These are phyloP conservation scores for Blastomyces emzantsi DNA, from an alignment of 2,329 filamentous ascomycete genomes.

Conservation along the genomic window DNA sequence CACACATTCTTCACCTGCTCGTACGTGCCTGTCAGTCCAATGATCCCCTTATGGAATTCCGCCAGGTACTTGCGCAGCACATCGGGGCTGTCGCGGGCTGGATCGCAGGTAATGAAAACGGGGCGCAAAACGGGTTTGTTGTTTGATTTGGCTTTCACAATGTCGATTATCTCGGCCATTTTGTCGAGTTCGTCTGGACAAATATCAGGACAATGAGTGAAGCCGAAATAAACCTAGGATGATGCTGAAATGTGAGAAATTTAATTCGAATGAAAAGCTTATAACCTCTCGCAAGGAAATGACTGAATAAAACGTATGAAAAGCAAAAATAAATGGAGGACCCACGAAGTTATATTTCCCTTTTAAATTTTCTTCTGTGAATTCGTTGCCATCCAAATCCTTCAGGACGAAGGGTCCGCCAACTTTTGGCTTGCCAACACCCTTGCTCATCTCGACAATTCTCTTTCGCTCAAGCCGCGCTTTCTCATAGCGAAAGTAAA, in stretches of 20 bases:
- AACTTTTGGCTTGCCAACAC: slow-evolving; percentile 85
- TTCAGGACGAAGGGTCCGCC: slow-evolving; percentile 75
- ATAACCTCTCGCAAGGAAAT: slow-evolving; percentile 9
- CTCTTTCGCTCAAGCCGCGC: slow-evolving; percentile 79
- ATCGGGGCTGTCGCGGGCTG: slow-evolving; percentile 75
- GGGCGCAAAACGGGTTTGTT: slow-evolving; percentile 51
- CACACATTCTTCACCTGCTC: slow-evolving; percentile 90
- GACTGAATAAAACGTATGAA: background rate
- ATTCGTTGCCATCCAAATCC: slow-evolving; percentile 70
- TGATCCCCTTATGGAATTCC: slow-evolving; percentile 80
- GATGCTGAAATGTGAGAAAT: background rate
- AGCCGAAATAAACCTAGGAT: slow-evolving; percentile 85
- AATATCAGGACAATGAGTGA: slow-evolving; percentile 96
- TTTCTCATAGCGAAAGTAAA: slow-evolving; percentile 94
- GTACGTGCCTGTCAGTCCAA: slow-evolving; percentile 88
- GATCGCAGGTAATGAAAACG: slow-evolving; percentile 88
- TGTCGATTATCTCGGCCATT: slow-evolving; percentile 92
- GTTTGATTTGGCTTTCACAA: slow-evolving; percentile 38
- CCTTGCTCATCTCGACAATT: slow-evolving; percentile 85
- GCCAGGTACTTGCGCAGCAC: slow-evolving; percentile 76
- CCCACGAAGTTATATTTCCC: slow-evolving; percentile 61
- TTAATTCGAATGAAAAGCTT: too few relatives aligned
- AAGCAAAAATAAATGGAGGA: slow-evolving; percentile 6
- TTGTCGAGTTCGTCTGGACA: slow-evolving; percentile 99
- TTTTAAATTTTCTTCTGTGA: slow-evolving; percentile 72